Base-by-base conservation (phyloP, 1,284 basidiomycete species). In the Anthracocystis panici-leucophaei region DNA sequence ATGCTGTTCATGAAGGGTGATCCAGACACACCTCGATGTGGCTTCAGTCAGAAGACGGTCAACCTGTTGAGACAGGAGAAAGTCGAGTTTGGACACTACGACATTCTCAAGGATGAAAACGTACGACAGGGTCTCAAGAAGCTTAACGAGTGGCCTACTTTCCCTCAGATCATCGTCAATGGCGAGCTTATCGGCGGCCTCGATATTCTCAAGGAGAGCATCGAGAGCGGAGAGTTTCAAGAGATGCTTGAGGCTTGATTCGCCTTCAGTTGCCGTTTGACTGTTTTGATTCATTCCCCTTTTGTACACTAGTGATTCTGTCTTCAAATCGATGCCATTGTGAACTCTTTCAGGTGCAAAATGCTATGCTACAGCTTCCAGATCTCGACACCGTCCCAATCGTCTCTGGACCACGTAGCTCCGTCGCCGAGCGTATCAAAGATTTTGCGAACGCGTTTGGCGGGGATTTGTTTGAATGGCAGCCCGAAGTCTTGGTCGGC, bases 1-100 rank as follows among this genome's bases (percentile, higher is more conserved):
- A 90, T 99, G 61, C 86, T 99, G 63, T 98, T 99, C 89, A 99
- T 99, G 95, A 99, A 99, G 87, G 97, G 96, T 23, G 91, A 91
- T 73, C 93, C 93, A 0, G 90, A 92, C 50, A 88, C 89, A 27
- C 97, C 86, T 45, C 35, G 81, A 48, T 87, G 96, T 79, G 97
- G 91, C 10, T 92, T 92, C 86, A 91, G 90, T 53, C 88, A 91
- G 44, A 89, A 91, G 86, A 91, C 91, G 14, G 90, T 92, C 54
- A 89, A 87, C 14, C 85, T 92, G 29, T 86, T 92, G 61, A 85
- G 88, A 45, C 89, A 90, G 64, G 88, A 91, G 75, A 87, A 87
- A 10, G 88, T 92, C 55, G 88, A 89, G 74, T 92, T 91, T 86
- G 87, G 88, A n/a, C 88, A 89, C 85, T 92, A 92, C 82, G 91